phyloP scores from a whole-genome alignment of 2,329 filamentous ascomycete genomes.

The Arthrobotrys megalospora region DNA sequence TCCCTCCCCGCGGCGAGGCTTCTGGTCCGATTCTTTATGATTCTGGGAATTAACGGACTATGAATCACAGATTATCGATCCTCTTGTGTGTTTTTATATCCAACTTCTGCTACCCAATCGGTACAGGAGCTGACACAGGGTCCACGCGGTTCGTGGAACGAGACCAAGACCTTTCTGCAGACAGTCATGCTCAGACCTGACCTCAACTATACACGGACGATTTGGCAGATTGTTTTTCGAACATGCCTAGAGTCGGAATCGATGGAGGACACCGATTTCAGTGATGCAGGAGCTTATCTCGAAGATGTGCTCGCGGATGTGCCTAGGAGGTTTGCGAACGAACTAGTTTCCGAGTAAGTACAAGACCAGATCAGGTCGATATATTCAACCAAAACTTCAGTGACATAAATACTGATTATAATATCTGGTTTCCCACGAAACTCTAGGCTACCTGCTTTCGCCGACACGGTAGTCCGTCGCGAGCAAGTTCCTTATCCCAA shows the following conservation, averaged over 20 bases:
- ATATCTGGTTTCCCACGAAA: no score
- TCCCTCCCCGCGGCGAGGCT: no score
- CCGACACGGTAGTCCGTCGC: no score
- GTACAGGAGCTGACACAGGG: not conserved
- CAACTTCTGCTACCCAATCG: not conserved
- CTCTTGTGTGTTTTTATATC: conserved; percentile 1
- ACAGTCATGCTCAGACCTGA: not conserved
- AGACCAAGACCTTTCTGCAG: not conserved
- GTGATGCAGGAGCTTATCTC: not conserved
- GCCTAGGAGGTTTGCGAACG: not conserved
- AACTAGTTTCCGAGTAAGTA: not conserved
- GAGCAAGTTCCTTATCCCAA: no score
- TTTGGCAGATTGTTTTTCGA: not conserved
- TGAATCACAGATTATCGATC: not conserved
- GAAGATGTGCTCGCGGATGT: not conserved
- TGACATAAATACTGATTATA: no score
- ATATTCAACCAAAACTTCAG: no score
- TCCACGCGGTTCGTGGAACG: not conserved
- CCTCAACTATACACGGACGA: not conserved
- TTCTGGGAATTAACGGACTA: no score
- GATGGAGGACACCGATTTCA: conserved; percentile 1
- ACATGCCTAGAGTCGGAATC: not conserved
- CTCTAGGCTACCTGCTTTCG: no score
- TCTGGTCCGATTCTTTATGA: no score
- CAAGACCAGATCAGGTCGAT: no score